These are phyloP conservation scores for Cucurbitaria berberidis DNA, from an alignment of 2,329 filamentous ascomycete genomes.

Conservation along the genomic window DNA sequence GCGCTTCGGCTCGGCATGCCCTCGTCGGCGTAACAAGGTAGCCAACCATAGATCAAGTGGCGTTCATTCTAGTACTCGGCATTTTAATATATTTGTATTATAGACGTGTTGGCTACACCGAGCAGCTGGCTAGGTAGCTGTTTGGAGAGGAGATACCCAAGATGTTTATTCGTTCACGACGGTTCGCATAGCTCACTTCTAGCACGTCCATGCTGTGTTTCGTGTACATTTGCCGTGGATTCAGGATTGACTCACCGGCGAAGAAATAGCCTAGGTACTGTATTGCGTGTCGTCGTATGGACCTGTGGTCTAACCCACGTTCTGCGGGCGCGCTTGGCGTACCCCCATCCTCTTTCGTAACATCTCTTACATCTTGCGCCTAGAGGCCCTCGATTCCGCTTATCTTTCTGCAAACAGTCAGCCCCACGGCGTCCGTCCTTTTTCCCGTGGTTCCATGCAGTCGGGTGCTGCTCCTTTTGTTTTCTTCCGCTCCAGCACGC, in stretches of 20 bases:
- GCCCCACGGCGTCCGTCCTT: constrained; percentile 37
- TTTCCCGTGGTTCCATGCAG: constrained; percentile 24
- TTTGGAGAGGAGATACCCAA: constrained; percentile 46
- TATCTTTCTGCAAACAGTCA: constrained; percentile 27
- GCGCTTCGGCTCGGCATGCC: constrained; percentile 84
- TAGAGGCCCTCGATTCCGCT: constrained; percentile 27
- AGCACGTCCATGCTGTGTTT: constrained; percentile 21
- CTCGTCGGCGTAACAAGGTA: constrained; percentile 32
- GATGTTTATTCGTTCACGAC: constrained; percentile 24
- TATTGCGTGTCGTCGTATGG: constrained; percentile 14
- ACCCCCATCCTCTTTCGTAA: constrained; percentile 15
- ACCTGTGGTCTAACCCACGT: constrained; percentile 23
- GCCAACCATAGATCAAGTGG: constrained; percentile 20
- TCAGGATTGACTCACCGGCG: constrained; percentile 12
- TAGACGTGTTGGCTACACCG: constrained; percentile 32
- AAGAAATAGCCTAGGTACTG: constrained; percentile 4
- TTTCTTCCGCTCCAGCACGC: constrained; percentile 3
- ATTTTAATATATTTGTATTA: constrained; percentile 43
- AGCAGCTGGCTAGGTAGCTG: constrained; percentile 30
- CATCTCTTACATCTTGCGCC: constrained; percentile 18
- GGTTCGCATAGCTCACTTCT: constrained; percentile 4
- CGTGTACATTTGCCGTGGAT: constrained; percentile 19
- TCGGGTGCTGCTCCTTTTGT: constrained; percentile 19
- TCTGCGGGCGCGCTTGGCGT: constrained; percentile 8
- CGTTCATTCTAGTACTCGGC: constrained; percentile 18